Conservation (phyloP, 2,329 filamentous ascomycete species). For the Cytospora paraplurivora region DNA sequence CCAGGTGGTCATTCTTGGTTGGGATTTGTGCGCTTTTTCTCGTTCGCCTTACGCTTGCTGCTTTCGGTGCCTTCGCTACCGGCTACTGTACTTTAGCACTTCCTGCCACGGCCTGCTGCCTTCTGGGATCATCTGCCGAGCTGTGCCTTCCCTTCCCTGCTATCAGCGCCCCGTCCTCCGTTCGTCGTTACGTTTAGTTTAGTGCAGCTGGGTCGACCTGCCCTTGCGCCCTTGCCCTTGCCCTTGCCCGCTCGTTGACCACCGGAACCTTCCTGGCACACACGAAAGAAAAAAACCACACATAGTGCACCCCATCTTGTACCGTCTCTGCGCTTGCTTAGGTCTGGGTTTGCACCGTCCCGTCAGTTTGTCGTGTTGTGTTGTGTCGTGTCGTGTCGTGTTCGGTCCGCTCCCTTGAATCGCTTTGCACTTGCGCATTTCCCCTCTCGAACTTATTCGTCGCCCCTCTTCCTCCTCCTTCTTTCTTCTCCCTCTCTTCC, state of each 20-base stretch:
- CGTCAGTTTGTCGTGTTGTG: not conserved
- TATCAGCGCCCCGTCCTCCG: constrained; percentile 9
- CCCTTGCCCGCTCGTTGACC: not conserved
- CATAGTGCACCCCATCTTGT: not conserved
- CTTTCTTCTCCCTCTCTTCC: constrained; percentile 5
- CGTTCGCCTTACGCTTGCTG: constrained; percentile 7
- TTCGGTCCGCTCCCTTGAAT: constrained; percentile 8
- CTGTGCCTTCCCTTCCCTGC: constrained; percentile 22
- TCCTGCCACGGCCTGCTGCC: not conserved
- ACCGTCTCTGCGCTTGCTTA: constrained; percentile 3
- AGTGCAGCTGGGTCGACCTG: constrained; percentile 18
- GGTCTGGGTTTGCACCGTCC: constrained; percentile 3
- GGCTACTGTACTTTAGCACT: not conserved
- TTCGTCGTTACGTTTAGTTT: constrained; percentile 23
- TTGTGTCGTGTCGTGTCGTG: constrained; percentile 3
- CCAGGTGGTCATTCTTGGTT: constrained; percentile 15
- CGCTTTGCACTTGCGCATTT: constrained; percentile 18
- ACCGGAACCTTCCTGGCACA: not conserved
- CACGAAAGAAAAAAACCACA: not conserved
- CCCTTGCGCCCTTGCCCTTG: constrained; percentile 4
- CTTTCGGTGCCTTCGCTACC: not conserved
- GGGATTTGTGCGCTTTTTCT: constrained; percentile 16
- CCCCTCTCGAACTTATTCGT: constrained; percentile 16
- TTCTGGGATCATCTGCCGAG: constrained; percentile 14
- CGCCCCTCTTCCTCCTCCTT: constrained; percentile 19